Conservation (phyloP, 345 rosid species). For the Gynandropsis gynandra region DNA sequence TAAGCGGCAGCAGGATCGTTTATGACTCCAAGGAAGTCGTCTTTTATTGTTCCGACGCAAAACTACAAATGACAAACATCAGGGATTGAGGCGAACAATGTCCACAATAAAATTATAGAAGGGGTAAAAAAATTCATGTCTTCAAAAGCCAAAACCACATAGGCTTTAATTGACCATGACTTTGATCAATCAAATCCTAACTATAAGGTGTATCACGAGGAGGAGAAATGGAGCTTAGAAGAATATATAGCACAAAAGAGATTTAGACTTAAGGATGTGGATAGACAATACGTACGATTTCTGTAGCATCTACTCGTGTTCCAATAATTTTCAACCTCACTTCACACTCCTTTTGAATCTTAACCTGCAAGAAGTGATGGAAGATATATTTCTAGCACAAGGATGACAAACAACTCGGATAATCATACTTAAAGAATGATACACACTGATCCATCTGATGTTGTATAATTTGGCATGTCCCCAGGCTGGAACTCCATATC, state of each 20-base stretch:
- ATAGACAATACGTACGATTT: conserved; percentile 44
- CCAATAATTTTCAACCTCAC: conserved; percentile 90
- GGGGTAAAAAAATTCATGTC: too few relatives aligned
- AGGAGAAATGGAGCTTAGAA: conserved; percentile 2
- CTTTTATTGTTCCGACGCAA: conserved; percentile 91
- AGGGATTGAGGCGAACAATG: background rate
- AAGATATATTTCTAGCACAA: conserved; percentile 8
- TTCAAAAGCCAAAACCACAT: too few relatives aligned
- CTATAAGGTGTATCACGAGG: conserved; percentile 3
- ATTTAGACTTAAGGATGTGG: background rate
- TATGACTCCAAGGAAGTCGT: conserved; percentile 89
- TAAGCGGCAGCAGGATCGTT: conserved; percentile 70
- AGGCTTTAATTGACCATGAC: background rate
- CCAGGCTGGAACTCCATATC: conserved; percentile 97
- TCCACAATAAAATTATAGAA: background rate
- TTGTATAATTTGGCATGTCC: conserved; percentile 85
- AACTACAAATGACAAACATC: conserved; percentile 44
- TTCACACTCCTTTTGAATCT: conserved; percentile 90
- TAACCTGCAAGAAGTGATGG: conserved; percentile 44
- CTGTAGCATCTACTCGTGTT: conserved; percentile 86
- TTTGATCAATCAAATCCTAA: background rate
- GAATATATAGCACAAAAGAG: too few relatives aligned
- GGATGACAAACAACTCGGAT: background rate
- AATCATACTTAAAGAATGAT: conserved; percentile 5
- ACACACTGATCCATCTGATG: conserved; percentile 82